Conservation (phyloP, 2,329 filamentous ascomycete genomes). For the Fusarium proliferatum region DNA sequence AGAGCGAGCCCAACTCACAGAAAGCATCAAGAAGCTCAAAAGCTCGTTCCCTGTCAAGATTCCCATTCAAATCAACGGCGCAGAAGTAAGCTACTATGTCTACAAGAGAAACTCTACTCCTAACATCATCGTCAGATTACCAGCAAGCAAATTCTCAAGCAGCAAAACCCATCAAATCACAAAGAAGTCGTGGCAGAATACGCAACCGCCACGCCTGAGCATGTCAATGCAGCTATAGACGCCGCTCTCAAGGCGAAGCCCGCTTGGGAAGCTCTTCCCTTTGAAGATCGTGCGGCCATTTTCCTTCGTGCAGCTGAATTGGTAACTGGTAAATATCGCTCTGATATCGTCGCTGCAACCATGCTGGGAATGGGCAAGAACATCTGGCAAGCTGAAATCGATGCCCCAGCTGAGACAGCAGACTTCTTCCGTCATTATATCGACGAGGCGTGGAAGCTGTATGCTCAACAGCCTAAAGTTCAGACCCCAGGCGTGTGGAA, state of each 20-base stretch:
- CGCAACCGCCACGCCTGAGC: conserved; percentile 27
- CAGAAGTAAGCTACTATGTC: neutral
- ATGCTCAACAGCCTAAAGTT: conserved; percentile 17
- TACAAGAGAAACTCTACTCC: too few species aligned
- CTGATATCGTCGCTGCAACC: conserved; percentile 32
- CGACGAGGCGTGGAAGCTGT: conserved; percentile 33
- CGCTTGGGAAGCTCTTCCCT: conserved; percentile 28
- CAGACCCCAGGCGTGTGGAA: conserved; percentile 28
- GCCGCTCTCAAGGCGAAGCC: conserved; percentile 32
- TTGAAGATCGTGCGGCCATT: conserved; percentile 32
- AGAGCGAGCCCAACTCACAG: conserved; percentile 27
- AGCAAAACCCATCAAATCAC: conserved; percentile 33
- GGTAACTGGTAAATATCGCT: conserved; percentile 35
- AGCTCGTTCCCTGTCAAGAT: conserved; percentile 27
- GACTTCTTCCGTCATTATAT: conserved; percentile 51
- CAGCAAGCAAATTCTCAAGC: conserved; percentile 18
- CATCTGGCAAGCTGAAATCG: conserved; percentile 37
- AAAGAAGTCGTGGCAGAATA: conserved; percentile 31
- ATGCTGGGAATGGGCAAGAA: conserved; percentile 40
- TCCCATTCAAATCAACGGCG: conserved; percentile 23
- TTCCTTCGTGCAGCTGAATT: conserved; percentile 34
- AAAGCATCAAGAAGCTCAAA: conserved; percentile 31
- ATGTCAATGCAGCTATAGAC: conserved; percentile 36
- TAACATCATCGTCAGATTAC: neutral
- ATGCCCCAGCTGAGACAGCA: conserved; percentile 37